Conservation (phyloP, 768 basidiomycete species). For the Panellus pusillus region DNA sequence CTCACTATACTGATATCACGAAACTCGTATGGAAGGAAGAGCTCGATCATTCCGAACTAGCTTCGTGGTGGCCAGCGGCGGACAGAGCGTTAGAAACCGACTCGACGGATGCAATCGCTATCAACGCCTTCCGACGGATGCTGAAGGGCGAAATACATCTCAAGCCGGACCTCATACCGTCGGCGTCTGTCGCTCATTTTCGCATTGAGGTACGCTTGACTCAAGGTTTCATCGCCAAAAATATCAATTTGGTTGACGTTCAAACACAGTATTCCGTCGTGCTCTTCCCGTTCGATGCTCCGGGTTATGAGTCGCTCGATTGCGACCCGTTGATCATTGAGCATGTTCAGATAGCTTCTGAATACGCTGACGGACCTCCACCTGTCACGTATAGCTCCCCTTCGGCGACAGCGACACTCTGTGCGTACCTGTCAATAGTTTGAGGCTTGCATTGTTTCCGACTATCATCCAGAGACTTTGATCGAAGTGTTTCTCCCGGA, state of each 20-base stretch:
- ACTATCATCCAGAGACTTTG: too few species aligned
- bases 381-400: slow-evolving; percentile 25
- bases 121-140: slow-evolving; percentile 10
- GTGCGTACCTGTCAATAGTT: too few species aligned
- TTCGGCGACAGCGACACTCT: too few species aligned
- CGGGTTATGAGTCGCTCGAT: slow-evolving; percentile 28
- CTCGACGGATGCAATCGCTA: slow-evolving; percentile 9
- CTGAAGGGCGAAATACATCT: slow-evolving; percentile 41
- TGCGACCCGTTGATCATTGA: slow-evolving; percentile 28
- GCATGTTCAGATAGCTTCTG: slow-evolving; percentile 36
- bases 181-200: slow-evolving; percentile 39
- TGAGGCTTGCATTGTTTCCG: too few species aligned
- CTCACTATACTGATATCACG: slow-evolving; percentile 6
- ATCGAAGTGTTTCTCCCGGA: too few species aligned
- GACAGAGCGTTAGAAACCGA: slow-evolving; percentile 10
- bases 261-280: slow-evolving; percentile 37
- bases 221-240: neutral
- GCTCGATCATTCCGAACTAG: slow-evolving; percentile 29
- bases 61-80: slow-evolving; percentile 35
- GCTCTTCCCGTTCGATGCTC: slow-evolving; percentile 36
- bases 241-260: neutral
- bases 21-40: slow-evolving; percentile 27
- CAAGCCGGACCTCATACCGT: slow-evolving; percentile 33
- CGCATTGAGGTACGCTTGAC: slow-evolving; percentile 35
- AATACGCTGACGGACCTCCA: slow-evolving; percentile 28